Base-by-base conservation (phyloP, 768 basidiomycete genomes). In the Serendipita sp. region DNA sequence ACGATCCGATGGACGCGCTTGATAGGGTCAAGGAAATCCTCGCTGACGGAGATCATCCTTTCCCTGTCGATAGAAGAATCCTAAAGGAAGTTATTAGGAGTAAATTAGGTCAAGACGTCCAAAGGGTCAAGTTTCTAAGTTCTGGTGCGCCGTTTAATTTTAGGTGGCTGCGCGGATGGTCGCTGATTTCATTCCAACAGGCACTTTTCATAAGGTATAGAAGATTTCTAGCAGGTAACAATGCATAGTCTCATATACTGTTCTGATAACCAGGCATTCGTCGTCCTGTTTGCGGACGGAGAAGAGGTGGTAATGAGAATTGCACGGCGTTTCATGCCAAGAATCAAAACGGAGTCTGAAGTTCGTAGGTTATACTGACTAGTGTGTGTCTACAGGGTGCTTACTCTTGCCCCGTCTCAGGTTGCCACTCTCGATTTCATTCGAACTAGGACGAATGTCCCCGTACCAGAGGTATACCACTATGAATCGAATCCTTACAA, bases 401-500 rank as follows among this genome's bases (percentile, higher is more conserved):
- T 51, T 18, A 51, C 56, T 11, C 18, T 32, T 5, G 5, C 51
- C 47, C 38, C 32, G 8, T 30, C 30, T 10, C 64, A 69, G 68
- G 86, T 90, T 5, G 89, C 89, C 2, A 92, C 89, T 0, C 84
- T 91, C 76, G 79, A 80, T n/a, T 91, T 85, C 71, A 78, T 92
- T 32, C 84, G 86, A 60, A 78, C 84, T 68, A 78, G 82, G 68
- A 88, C 88, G 3, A 74, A 75, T 64, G 77, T 91, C 23, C 89
- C 89, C 1, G 85, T 91, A 16, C 89, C 90, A 0, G 78, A 75
- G 35, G 82, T 92, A 3, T 87, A 86, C 67, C 81, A 83, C 72
- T 85, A 87, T 72, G 88, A 91, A 69, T 80, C 89, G 0, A 90
- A 90, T 70, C 89, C 89, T 7, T 88, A 83, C 72, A 91, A 92